Conservation (phyloP, 2,329 filamentous ascomycete species). For the Fusarium nisikadoi region DNA sequence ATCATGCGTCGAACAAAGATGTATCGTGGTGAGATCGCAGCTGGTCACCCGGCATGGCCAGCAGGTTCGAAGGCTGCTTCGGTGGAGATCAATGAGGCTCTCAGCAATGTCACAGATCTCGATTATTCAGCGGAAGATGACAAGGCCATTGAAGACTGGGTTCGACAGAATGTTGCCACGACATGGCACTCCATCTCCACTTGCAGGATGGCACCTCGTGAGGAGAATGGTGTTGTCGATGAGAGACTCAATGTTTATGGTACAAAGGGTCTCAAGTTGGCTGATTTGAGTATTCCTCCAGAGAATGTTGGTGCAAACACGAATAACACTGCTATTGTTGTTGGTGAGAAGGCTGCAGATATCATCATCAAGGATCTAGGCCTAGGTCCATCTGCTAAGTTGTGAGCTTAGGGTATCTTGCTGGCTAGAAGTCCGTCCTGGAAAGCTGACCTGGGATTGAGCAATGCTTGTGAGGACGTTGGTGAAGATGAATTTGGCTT, state of each 20-base stretch:
- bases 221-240: conserved; percentile 53
- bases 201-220: conserved; percentile 56
- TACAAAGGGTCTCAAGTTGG: conserved; percentile 54
- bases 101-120: conserved; percentile 53
- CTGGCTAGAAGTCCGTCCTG: too few species aligned
- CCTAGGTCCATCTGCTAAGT: neutral
- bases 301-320: conserved; percentile 60
- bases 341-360: conserved; percentile 60
- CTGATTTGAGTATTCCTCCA: conserved; percentile 52
- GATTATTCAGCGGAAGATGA: conserved; percentile 63
- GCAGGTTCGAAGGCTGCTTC: conserved; percentile 53
- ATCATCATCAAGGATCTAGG: conserved; percentile 54
- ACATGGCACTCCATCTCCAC: conserved; percentile 61
- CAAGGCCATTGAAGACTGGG: conserved; percentile 57
- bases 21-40: conserved; percentile 60
- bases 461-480: rapidly evolving
- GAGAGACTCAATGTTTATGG: conserved; percentile 56
- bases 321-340: conserved; percentile 58
- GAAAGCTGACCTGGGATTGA: too few species aligned
- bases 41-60: conserved; percentile 58
- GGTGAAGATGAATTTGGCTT: neutral
- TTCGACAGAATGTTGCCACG: conserved; percentile 54
- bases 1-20: conserved; percentile 66
- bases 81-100: conserved; percentile 57
- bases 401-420: neutral